Conservation (phyloP, 2,329 filamentous ascomycete genomes). For the Ophiocordyceps camponoti-rufipedis region DNA sequence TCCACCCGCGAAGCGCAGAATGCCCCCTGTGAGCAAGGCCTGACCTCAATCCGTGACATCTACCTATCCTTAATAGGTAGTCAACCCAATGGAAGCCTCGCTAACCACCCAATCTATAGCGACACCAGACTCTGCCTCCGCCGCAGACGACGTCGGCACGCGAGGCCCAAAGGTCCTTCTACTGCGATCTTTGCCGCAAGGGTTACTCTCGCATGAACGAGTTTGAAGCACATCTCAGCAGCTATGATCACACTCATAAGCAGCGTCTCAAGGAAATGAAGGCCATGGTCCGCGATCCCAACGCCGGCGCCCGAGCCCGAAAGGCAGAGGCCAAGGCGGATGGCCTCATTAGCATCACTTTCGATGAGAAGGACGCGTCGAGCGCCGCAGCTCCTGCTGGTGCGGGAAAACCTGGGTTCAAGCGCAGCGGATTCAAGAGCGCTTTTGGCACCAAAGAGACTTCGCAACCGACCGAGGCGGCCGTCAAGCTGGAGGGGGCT, state of each 20-base stretch:
- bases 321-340: slow-evolving; percentile 54
- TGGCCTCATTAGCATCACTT: slow-evolving; percentile 49
- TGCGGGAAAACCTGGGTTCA: slow-evolving; percentile 43
- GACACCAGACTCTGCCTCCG: slow-evolving; percentile 38
- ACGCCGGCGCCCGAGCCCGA: slow-evolving; percentile 44
- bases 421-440: slow-evolving; percentile 70
- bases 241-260: slow-evolving; percentile 91
- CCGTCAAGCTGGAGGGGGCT: neutral
- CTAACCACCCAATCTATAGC: slow-evolving; percentile 19
- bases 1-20: too few species aligned
- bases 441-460: slow-evolving; percentile 42
- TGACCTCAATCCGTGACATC: too few species aligned
- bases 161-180: slow-evolving; percentile 64
- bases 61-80: too few species aligned
- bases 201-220: slow-evolving; percentile 92
- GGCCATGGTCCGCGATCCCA: slow-evolving; percentile 57
- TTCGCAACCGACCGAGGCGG: slow-evolving; percentile 1
- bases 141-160: slow-evolving; percentile 47
- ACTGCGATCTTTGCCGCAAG: slow-evolving; percentile 77
- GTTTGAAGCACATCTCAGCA: slow-evolving; percentile 84
- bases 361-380: slow-evolving; percentile 16
- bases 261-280: slow-evolving; percentile 82
- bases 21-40: too few species aligned
- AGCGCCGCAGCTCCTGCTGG: slow-evolving; percentile 21
- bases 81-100: too few species aligned